A percentile compares a stretch with the other conserved stretches of the same genome.
Conservation (phyloP, 106 monocot species). For the Acorus gramineus region DNA sequence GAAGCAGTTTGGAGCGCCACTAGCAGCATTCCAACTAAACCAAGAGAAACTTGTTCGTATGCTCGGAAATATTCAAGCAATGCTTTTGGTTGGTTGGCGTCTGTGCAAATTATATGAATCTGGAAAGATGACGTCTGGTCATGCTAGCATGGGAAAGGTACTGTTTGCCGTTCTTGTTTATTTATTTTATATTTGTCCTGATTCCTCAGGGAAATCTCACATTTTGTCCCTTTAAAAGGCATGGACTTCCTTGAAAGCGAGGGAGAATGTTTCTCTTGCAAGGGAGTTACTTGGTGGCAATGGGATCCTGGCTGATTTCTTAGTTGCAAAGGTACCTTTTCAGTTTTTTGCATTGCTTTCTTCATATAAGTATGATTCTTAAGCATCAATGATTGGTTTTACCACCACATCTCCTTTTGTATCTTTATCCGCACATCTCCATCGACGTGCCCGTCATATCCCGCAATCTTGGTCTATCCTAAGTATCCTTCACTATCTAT, state of each 20-base stretch:
- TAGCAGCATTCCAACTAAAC: slow-evolving; percentile 85
- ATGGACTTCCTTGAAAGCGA: slow-evolving; percentile 73
- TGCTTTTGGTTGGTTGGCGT: slow-evolving; percentile 94
- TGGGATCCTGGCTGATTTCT: slow-evolving; percentile 90
- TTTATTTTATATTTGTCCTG: too few relatives aligned
- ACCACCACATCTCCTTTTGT: too few relatives aligned
- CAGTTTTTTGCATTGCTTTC: background rate
- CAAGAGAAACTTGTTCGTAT: slow-evolving; percentile 87
- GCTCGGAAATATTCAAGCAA: slow-evolving; percentile 93
- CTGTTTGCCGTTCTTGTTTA: background rate
- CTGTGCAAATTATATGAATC: slow-evolving; percentile 92
- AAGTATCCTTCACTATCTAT: too few relatives aligned
- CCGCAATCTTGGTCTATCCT: too few relatives aligned
- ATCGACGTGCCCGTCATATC: too few relatives aligned
- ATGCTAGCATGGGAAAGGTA: slow-evolving; percentile 89
- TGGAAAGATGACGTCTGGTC: slow-evolving; percentile 92
- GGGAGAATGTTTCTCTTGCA: slow-evolving; percentile 76
- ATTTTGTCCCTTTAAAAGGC: slow-evolving; percentile 37
- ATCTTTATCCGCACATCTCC: too few relatives aligned
- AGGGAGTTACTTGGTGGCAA: slow-evolving; percentile 88
- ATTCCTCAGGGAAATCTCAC: background rate
- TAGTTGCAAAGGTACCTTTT: slow-evolving; percentile 74
- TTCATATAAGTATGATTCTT: too few relatives aligned
- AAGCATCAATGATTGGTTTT: too few relatives aligned
- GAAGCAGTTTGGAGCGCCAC: slow-evolving; percentile 88